These are phyloP conservation scores for Elaphomyces granulatus DNA, from an alignment of 495 filamentous ascomycete species.

Conservation along the genomic window DNA sequence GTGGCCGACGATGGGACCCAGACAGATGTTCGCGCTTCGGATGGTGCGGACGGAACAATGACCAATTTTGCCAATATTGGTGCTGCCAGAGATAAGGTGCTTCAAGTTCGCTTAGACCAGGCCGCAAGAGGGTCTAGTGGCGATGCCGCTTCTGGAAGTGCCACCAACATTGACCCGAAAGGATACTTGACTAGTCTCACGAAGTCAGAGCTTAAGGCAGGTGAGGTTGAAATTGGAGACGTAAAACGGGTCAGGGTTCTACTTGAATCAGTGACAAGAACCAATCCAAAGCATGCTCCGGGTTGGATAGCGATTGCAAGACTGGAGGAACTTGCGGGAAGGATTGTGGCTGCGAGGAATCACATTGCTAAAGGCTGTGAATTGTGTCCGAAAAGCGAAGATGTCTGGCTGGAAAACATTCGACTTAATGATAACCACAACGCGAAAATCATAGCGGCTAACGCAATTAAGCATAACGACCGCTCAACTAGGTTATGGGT, in stretches of 20 bases:
- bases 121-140: conserved; percentile 57
- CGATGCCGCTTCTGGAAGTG: conserved; percentile 60
- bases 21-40: conserved; percentile 28
- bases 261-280: conserved; percentile 86
- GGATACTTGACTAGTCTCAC: conserved; percentile 88
- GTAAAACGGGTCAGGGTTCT: conserved; percentile 91
- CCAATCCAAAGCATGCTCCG: conserved; percentile 88
- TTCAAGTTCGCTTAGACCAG: conserved; percentile 82
- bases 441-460: conserved; percentile 88
- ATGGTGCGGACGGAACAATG: conserved; percentile 65
- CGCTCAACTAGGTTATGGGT: conserved; percentile 84
- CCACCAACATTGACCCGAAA: conserved; percentile 87
- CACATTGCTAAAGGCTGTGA: conserved; percentile 76
- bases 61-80: conserved; percentile 98
- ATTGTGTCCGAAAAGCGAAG: conserved; percentile 84
- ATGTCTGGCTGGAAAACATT: conserved; percentile 91
- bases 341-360: conserved; percentile 70
- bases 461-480: conserved; percentile 80
- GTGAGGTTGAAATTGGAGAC: conserved; percentile 76
- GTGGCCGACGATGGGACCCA: conserved; percentile 61
- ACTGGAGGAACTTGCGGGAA: conserved; percentile 83
- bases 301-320: conserved; percentile 94
- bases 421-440: conserved; percentile 83
- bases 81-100: conserved; percentile 82
- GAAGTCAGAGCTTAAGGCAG: conserved; percentile 60